phyloP scores from a whole-genome alignment of 2,329 filamentous ascomycete species.

The Monilinia fructicola region DNA sequence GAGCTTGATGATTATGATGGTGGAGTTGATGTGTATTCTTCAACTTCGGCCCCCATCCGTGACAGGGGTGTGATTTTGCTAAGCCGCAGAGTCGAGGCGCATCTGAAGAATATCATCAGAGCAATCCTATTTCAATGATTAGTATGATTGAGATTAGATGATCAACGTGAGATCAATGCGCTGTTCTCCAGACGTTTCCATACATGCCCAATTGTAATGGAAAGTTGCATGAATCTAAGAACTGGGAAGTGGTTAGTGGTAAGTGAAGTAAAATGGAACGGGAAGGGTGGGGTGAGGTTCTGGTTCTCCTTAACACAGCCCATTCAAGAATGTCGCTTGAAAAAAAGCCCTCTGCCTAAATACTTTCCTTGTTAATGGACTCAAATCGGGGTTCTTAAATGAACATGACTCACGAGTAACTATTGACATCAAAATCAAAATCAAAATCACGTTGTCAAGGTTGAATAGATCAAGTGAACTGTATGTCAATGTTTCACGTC shows the following conservation, averaged over 20 bases:
- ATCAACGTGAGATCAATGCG: background rate
- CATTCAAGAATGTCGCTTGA: background rate
- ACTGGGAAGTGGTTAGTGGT: background rate
- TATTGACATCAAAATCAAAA: slow-evolving; percentile 13
- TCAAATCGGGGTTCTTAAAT: background rate
- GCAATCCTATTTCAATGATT: background rate
- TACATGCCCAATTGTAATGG: background rate
- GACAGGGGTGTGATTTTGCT: slow-evolving; percentile 10
- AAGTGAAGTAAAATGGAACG: background rate
- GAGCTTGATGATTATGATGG: background rate
- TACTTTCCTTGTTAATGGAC: background rate
- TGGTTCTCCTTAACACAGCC: background rate
- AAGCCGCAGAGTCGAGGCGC: slow-evolving; percentile 10
- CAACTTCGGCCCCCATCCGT: slow-evolving; percentile 16
- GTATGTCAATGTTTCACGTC: background rate
- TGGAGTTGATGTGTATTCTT: slow-evolving; percentile 3
- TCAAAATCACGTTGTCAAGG: background rate
- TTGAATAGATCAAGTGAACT: background rate
- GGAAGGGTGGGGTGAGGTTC: background rate
- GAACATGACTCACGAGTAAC: background rate
- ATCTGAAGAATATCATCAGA: background rate
- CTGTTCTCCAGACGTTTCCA: background rate
- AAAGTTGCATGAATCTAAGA: background rate
- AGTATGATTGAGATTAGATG: background rate
- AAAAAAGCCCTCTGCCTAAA: slow-evolving; percentile 5